phyloP scores from a whole-genome alignment of 2,329 filamentous ascomycete species.

The Geosmithia morbida region DNA sequence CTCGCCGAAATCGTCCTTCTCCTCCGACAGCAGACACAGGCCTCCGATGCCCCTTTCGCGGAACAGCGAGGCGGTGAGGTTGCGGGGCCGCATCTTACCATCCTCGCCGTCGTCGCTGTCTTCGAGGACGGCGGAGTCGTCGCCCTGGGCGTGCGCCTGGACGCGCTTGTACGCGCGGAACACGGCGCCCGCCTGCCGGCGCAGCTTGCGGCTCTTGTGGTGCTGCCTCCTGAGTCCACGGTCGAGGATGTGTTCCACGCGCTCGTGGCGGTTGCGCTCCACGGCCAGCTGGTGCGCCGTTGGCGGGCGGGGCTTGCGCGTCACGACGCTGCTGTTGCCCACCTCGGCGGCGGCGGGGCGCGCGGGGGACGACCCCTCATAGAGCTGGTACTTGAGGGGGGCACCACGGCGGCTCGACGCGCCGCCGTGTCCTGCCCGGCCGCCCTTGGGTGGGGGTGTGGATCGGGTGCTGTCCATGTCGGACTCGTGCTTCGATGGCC shows the following conservation, averaged over 20 bases:
- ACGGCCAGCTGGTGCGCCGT: slow-evolving; percentile 75
- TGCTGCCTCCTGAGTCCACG: slow-evolving; percentile 56
- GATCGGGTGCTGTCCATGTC: slow-evolving; percentile 29
- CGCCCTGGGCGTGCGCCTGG: slow-evolving; percentile 16
- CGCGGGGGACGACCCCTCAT: slow-evolving; percentile 46
- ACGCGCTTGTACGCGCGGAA: slow-evolving; percentile 52
- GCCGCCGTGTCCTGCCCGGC: slow-evolving; percentile 10
- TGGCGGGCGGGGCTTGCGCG: slow-evolving; percentile 55
- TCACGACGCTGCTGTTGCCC: slow-evolving; percentile 23
- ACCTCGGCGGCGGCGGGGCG: slow-evolving; percentile 33
- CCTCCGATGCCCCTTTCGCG: slow-evolving; percentile 47
- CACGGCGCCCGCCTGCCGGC: slow-evolving; percentile 52
- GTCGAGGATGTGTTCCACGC: slow-evolving; percentile 71
- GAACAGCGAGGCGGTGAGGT: slow-evolving; percentile 23
- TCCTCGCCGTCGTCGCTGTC: slow-evolving; percentile 49
- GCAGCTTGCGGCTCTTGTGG: slow-evolving; percentile 43
- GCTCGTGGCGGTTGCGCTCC: slow-evolving; percentile 61
- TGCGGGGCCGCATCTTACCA: slow-evolving; percentile 11
- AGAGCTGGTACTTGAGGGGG: slow-evolving; percentile 42
- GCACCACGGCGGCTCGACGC: slow-evolving; percentile 23
- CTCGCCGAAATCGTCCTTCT: slow-evolving; percentile 64
- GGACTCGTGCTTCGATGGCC: slow-evolving; percentile 45
- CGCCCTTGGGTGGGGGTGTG: slow-evolving; percentile 22
- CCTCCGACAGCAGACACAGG: slow-evolving; percentile 43
- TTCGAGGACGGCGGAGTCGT: slow-evolving; percentile 37